A percentile compares a stretch with the other conserved stretches of the same genome.
Evolutionary conservation across 2,329 filamentous ascomycete genomes (phyloP).

Genomic region (Xylaria multiplex): DNA sequence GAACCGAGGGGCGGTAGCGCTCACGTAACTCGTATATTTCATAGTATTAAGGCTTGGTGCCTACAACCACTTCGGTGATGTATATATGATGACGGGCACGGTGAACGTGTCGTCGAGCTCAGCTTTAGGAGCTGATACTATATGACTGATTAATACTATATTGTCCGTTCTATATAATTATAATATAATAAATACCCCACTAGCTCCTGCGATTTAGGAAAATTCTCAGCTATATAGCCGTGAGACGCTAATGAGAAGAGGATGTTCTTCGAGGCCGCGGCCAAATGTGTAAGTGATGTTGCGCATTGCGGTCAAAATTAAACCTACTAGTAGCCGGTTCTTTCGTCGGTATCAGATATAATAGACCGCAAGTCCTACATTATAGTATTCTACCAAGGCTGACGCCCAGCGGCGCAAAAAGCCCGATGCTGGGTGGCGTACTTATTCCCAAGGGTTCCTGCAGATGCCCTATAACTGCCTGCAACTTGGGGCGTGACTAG

Average conservation of each 20-base stretch:
- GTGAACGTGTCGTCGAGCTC: slow-evolving; percentile 6
- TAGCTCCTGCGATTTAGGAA: slow-evolving; percentile 13
- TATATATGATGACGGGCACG: background rate
- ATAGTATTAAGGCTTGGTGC: background rate
- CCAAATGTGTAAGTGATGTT: slow-evolving; percentile 7
- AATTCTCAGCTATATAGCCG: background rate
- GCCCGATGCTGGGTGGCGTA: slow-evolving; percentile 12
- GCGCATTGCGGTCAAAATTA: slow-evolving; percentile 3
- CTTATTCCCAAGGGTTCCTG: slow-evolving; percentile 32
- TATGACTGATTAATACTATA: background rate
- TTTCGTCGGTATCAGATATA: slow-evolving; percentile 1
- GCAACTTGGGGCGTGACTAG: slow-evolving; percentile 15
- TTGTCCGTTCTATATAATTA: background rate
- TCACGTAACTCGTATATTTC: background rate
- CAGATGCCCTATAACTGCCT: slow-evolving; percentile 24
- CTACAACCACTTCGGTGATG: background rate
- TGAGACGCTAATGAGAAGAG: background rate
- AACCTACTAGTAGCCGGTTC: background rate
- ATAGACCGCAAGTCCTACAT: background rate
- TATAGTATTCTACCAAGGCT: slow-evolving; percentile 14
- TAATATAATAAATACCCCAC: slow-evolving; percentile 9
- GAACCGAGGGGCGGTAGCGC: background rate
- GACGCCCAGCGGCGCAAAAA: slow-evolving; percentile 7
- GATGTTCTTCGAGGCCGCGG: background rate
- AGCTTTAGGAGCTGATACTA: background rate